Evolutionary conservation across 805 yeast genomes (phyloP), one percentile per base, ranked within the genome.

Genomic region (Nakazawaea peltata): DNA sequence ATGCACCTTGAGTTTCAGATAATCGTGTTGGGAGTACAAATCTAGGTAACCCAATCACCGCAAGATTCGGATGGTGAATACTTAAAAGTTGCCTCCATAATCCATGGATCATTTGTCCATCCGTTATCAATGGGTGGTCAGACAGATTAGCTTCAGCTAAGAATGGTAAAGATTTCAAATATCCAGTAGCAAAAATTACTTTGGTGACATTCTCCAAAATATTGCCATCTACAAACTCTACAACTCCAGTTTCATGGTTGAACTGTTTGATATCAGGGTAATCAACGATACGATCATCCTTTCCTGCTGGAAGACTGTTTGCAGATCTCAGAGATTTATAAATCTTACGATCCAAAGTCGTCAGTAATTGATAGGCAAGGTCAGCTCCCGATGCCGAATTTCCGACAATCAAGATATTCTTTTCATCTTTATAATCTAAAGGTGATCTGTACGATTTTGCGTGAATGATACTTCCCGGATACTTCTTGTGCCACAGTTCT

Each of bases 321-420:
- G 59, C 65, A 1, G 75, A 66, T 42, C 81, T 59, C 11, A 65
- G 57, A 9, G 79, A 67, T 40, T 74, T 67, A 47, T 66, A 64
- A 11, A 77, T 59, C 6, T 48, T 52, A 33, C 55, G 60, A 16
- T 64, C 54, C 30, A 71, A 57, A 3, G 40, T 48, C 2, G 61
- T 58, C 1, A 77, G 70, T 14, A 78, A 48, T 49, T 81, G 88
- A 38, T 66, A 68, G 2, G 85, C 71, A 28, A 82, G 61, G 47
- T 84, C 94, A 11, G 74, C 67, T 11, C 86, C 94, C 26, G 84
- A 74, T 2, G 88, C 78, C 4, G 79, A 75, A 44, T 76, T 79
- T 0, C 94, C 94, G n/a, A 84, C 72, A 5, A 83, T 67, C 29
- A 84, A 53, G 12, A 78, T 74, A n/a, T 56, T 51, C 22, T 56